Evolutionary conservation across 2,329 filamentous ascomycete genomes (phyloP).

Genomic region (Verticillium albo-atrum): DNA sequence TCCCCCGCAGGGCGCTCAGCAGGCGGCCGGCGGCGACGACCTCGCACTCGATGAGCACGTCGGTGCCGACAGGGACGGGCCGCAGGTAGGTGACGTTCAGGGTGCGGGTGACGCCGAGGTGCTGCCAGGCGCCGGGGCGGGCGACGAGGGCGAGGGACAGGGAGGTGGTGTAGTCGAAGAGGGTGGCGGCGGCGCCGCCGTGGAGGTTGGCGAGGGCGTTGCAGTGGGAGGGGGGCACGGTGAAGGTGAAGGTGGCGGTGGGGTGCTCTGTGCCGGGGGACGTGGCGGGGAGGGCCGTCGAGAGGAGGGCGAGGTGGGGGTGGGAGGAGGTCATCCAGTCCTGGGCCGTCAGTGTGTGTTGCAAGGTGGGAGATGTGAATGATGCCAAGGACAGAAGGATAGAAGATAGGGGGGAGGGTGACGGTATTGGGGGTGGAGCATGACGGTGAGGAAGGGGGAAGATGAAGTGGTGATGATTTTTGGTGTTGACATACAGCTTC

Average conservation of each 20-base stretch:
- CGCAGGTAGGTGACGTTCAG: constrained; percentile 65
- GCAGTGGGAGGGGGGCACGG: constrained; percentile 44
- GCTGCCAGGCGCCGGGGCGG: constrained; percentile 55
- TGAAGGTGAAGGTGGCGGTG: constrained; percentile 39
- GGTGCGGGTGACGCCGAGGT: constrained; percentile 60
- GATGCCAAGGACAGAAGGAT: not conserved
- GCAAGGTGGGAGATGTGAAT: not conserved
- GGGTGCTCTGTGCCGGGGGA: not conserved
- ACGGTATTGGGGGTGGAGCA: not conserved
- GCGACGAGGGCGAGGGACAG: constrained; percentile 52
- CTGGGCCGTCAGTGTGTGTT: not conserved
- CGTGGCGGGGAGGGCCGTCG: not conserved
- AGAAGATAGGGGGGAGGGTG: not conserved
- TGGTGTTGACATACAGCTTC: not conserved
- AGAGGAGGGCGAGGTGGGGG: not conserved
- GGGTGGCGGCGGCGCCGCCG: constrained; percentile 58
- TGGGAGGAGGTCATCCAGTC: not conserved
- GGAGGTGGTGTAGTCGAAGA: constrained; percentile 65
- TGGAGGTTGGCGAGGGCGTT: constrained; percentile 54
- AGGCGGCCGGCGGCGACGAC: constrained; percentile 53
- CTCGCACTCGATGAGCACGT: constrained; percentile 51
- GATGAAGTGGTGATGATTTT: not conserved
- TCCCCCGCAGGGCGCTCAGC: constrained; percentile 47
- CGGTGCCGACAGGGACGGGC: constrained; percentile 48
- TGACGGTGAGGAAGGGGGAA: not conserved